These are phyloP conservation scores for Alnus glutinosa DNA, from an alignment of 306 rosid genomes.

Conservation along the genomic window DNA sequence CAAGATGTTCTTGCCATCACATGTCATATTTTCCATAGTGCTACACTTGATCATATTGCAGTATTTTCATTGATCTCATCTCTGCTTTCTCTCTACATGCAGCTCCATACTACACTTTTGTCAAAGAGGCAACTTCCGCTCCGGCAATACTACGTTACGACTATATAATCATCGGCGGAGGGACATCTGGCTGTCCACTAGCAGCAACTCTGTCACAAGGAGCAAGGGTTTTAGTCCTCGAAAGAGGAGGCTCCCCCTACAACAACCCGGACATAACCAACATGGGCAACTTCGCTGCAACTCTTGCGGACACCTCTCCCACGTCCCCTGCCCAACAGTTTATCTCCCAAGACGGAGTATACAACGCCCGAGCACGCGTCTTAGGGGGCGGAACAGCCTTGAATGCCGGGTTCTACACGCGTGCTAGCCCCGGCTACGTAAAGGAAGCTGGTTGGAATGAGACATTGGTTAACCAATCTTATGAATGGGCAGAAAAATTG, in stretches of 20 bases:
- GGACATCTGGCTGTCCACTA: slow-evolving; percentile 81
- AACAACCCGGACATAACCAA: slow-evolving; percentile 42
- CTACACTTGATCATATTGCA: neutral
- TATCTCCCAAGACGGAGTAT: slow-evolving; percentile 60
- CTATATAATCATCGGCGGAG: slow-evolving; percentile 79
- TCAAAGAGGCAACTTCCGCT: slow-evolving; percentile 56
- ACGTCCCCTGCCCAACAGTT: slow-evolving; percentile 64
- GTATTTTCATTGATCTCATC: slow-evolving; percentile 8
- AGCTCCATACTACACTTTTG: slow-evolving; percentile 45
- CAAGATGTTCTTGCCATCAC: no score
- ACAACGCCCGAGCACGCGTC: slow-evolving; percentile 51
- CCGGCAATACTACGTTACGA: slow-evolving; percentile 47
- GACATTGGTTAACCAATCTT: slow-evolving; percentile 40
- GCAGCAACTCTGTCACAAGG: slow-evolving; percentile 75
- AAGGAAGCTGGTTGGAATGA: slow-evolving; percentile 51
- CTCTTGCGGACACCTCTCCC: slow-evolving; percentile 48
- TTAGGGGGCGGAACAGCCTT: slow-evolving; percentile 69
- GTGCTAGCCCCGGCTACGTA: slow-evolving; percentile 40
- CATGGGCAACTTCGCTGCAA: slow-evolving; percentile 36
- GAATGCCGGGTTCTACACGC: slow-evolving; percentile 70
- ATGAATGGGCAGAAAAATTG: slow-evolving; percentile 65
- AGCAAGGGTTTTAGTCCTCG: slow-evolving; percentile 57
- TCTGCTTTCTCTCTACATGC: slow-evolving; percentile 6
- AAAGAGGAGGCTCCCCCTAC: slow-evolving; percentile 80
- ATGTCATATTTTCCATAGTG: no score